Evolutionary conservation across 2,329 filamentous ascomycete species (phyloP).

Genomic region (Rutstroemia sydowiana): DNA sequence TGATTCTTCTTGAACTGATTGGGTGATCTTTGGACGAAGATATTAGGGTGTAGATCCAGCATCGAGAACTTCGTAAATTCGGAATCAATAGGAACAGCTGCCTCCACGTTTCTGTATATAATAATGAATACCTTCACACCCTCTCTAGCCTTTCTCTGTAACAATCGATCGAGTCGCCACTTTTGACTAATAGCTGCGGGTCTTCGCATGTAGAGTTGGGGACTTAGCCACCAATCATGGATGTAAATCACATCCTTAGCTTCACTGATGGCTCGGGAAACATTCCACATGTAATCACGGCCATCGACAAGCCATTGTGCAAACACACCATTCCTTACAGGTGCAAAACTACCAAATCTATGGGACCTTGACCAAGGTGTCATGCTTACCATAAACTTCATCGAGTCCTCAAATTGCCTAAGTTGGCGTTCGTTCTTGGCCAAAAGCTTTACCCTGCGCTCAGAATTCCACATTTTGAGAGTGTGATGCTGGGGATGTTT

Average conservation of each 20-base stretch:
- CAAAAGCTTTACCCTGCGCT: slow-evolving; percentile 84
- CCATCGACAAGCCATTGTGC: slow-evolving; percentile 96
- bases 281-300: slow-evolving; percentile 99
- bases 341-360: slow-evolving; percentile 88
- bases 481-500: slow-evolving; percentile 64
- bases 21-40: slow-evolving; percentile 91
- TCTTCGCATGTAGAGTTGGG: slow-evolving; percentile 88
- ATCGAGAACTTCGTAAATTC: slow-evolving; percentile 97
- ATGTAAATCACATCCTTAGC: slow-evolving; percentile 98
- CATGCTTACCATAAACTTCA: slow-evolving; percentile 73
- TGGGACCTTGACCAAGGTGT: slow-evolving; percentile 80
- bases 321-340: slow-evolving; percentile 77
- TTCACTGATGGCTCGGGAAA: slow-evolving; percentile 93
- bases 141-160: slow-evolving; percentile 90
- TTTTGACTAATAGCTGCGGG: slow-evolving; percentile 95
- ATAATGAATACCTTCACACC: slow-evolving; percentile 98
- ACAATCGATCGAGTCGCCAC: slow-evolving; percentile 86
- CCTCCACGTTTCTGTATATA: slow-evolving; percentile 95
- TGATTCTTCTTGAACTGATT: slow-evolving; percentile 99
- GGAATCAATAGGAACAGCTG: slow-evolving; percentile 93
- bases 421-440: slow-evolving; percentile 86
- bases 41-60: slow-evolving; percentile 88
- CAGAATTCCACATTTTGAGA: slow-evolving; percentile 80
- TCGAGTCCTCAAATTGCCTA: slow-evolving; percentile 88
- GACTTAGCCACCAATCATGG: slow-evolving; percentile 98